Percentiles rank a stretch among this genome's conserved stretches.
phyloP scores from a whole-genome alignment of 2,329 filamentous ascomycete genomes.

The Aspergillus melleus region DNA sequence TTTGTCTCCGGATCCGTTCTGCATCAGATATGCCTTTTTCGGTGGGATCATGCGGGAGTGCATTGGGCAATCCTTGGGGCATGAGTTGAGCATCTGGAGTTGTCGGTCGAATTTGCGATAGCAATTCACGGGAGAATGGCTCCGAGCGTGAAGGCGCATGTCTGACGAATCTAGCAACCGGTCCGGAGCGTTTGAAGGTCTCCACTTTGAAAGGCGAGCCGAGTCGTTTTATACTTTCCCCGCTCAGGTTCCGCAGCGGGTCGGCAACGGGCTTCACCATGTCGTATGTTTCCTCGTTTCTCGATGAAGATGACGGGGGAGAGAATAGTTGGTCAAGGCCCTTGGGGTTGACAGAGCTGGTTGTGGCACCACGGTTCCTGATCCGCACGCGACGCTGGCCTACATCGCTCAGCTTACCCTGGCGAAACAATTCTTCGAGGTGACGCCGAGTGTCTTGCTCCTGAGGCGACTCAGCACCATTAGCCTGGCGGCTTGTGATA shows the following conservation, averaged over 20 bases:
- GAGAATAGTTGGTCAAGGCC: slow-evolving; percentile 57
- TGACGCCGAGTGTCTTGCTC: slow-evolving; percentile 60
- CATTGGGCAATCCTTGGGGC: slow-evolving; percentile 13
- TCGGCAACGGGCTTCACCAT: slow-evolving; percentile 25
- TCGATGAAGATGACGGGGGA: slow-evolving; percentile 43
- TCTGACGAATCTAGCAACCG: slow-evolving; percentile 32
- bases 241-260: slow-evolving; percentile 33
- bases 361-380: slow-evolving; percentile 62
- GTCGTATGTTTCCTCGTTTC: slow-evolving; percentile 24
- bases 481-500: slow-evolving; percentile 49
- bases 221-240: slow-evolving; percentile 46
- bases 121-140: slow-evolving; percentile 38
- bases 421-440: slow-evolving; percentile 49
- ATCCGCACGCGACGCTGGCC: slow-evolving; percentile 59
- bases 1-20: slow-evolving; percentile 41
- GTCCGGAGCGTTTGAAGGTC: slow-evolving; percentile 32
- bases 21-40: slow-evolving; percentile 40
- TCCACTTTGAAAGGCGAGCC: slow-evolving; percentile 51
- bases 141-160: slow-evolving; percentile 47
- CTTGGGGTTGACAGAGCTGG: slow-evolving; percentile 55
- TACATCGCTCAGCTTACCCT: slow-evolving; percentile 44
- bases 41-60: slow-evolving; percentile 32
- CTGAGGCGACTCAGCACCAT: slow-evolving; percentile 42
- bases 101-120: slow-evolving; percentile 20
- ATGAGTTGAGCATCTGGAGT: slow-evolving; percentile 16